Evolutionary conservation across 139 green algal genomes (phyloP).

Genomic region (Auxenochlorella pyrenoidosa): DNA sequence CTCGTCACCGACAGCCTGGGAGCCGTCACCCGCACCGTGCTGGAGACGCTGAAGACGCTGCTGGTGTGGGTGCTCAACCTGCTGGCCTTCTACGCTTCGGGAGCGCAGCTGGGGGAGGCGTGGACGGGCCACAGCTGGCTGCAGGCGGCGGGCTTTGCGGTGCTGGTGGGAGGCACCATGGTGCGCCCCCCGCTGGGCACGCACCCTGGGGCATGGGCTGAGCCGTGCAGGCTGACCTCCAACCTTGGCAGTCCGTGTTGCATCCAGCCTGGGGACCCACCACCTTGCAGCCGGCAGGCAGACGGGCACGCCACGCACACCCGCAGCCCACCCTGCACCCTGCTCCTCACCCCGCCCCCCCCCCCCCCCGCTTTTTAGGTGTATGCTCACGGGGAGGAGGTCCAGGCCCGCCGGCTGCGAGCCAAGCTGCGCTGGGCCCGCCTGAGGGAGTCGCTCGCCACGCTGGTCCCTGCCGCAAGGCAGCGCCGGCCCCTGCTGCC

Average conservation of each 20-base stretch:
- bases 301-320: no score
- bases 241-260: not conserved
- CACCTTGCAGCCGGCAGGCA: not conserved
- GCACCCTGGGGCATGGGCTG: no score
- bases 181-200: no score
- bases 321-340: no score
- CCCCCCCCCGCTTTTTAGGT: no score
- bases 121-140: conserved; percentile 66
- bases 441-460: not conserved
- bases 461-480: not conserved
- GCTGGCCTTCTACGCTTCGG: conserved; percentile 65
- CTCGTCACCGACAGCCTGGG: conserved; percentile 72
- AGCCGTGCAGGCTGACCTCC: no score
- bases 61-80: conserved; percentile 76
- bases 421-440: conserved; percentile 16
- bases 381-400: conserved; percentile 6
- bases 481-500: not conserved
- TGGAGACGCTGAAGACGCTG: conserved; percentile 77
- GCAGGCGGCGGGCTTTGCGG: conserved; percentile 37
- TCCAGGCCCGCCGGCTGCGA: not conserved
- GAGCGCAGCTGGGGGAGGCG: conserved; percentile 51
- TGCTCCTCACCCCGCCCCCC: no score
- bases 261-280: not conserved
- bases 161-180: conserved; percentile 27
- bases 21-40: conserved; percentile 72